A percentile compares a stretch with the other conserved stretches of the same genome.
These are phyloP conservation scores for Trametes gibbosa DNA, from an alignment of 768 basidiomycete species.

Conservation along the genomic window DNA sequence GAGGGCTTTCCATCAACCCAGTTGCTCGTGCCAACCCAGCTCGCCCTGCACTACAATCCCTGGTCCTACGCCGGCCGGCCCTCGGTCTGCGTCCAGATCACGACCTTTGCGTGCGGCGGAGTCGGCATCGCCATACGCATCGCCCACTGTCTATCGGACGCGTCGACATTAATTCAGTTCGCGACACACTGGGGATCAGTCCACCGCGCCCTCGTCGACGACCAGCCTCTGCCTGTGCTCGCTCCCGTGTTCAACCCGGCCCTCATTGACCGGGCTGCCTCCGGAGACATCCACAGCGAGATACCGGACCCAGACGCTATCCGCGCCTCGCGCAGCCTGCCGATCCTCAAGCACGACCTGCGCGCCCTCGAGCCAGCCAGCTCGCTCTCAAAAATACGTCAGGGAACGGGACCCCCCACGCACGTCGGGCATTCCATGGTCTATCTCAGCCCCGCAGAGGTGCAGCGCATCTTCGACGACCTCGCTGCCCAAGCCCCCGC, in stretches of 20 bases:
- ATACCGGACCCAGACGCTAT: not conserved
- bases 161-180: not conserved
- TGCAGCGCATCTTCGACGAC: slow-evolving; percentile 33
- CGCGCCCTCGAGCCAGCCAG: no score
- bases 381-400: no score
- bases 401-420: no score
- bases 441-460: slow-evolving; percentile 21
- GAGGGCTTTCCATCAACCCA: not conserved
- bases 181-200: not conserved
- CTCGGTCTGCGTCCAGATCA: not conserved
- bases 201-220: not conserved
- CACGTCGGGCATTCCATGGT: not conserved
- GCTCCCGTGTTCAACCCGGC: not conserved
- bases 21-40: not conserved
- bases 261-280: not conserved
- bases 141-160: not conserved
- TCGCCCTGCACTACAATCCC: not conserved
- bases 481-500: not conserved
- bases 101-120: not conserved
- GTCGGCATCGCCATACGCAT: not conserved
- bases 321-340: not conserved
- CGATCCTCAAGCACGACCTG: no score
- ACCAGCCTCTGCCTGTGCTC: not conserved
- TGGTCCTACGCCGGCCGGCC: not conserved
- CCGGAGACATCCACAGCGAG: not conserved